phyloP scores from a whole-genome alignment of 2,329 filamentous ascomycete genomes.

The Penicillium sp. region DNA sequence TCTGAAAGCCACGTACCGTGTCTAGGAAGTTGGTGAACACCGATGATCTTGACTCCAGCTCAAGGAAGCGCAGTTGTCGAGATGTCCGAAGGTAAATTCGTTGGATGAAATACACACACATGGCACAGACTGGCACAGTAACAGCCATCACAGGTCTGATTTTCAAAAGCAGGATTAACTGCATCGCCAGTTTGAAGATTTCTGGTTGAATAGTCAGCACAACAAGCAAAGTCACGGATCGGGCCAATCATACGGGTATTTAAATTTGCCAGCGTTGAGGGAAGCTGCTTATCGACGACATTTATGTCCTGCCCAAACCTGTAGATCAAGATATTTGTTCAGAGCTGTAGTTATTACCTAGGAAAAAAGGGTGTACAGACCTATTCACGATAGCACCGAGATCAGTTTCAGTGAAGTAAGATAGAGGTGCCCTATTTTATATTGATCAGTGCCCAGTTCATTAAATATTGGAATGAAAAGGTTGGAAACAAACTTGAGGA shows the following conservation, averaged over 20 bases:
- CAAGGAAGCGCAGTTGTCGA: constrained; percentile 5
- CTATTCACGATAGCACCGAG: neutral
- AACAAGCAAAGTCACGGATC: neutral
- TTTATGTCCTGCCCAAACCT: constrained; percentile 7
- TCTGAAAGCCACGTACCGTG: neutral
- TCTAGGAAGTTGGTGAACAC: constrained; percentile 5
- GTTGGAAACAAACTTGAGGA: neutral
- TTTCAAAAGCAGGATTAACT: neutral
- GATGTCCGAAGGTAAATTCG: constrained; percentile 7
- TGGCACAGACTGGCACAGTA: neutral
- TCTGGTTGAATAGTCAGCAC: neutral
- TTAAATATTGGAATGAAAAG: neutral
- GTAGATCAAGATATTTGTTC: neutral
- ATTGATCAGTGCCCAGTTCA: neutral
- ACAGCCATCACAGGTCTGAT: neutral
- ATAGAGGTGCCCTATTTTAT: neutral
- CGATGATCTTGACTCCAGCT: constrained; percentile 2
- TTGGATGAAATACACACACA: neutral
- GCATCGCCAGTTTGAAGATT: neutral
- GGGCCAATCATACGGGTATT: neutral
- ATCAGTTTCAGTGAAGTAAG: neutral
- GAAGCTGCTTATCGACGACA: constrained; percentile 1
- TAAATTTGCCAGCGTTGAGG: constrained; percentile 3
- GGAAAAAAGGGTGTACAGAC: neutral
- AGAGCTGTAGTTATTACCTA: neutral